Percentiles rank a stretch among this genome's conserved stretches.
phyloP scores from a whole-genome alignment of 2,329 filamentous ascomycete genomes.

The Chaetomiaceae sp. region DNA sequence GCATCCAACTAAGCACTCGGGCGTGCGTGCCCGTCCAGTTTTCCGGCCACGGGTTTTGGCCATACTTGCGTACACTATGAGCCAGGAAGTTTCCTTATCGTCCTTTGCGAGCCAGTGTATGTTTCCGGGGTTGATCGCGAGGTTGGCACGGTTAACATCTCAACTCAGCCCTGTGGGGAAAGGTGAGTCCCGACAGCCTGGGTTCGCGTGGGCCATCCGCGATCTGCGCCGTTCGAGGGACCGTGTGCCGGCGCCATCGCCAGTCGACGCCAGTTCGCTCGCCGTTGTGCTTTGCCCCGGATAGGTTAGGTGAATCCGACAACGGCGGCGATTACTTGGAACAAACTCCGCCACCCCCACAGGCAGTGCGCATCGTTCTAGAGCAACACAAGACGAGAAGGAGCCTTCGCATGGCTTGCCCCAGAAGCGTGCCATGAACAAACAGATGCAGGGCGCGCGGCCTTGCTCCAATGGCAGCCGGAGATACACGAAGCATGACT shows the following conservation, averaged over 20 bases:
- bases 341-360: slow-evolving; percentile 18
- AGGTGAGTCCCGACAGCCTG: slow-evolving; percentile 1
- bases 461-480: too few relatives aligned
- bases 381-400: too few relatives aligned
- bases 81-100: too few relatives aligned
- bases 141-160: not conserved
- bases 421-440: too few relatives aligned
- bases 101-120: too few relatives aligned
- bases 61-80: too few relatives aligned
- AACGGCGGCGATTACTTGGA: not conserved
- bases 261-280: not conserved
- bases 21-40: too few relatives aligned
- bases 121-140: too few relatives aligned
- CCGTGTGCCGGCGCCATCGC: not conserved
- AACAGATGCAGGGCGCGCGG: too few relatives aligned
- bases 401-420: not conserved
- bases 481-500: too few relatives aligned
- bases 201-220: slow-evolving; percentile 1
- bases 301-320: not conserved
- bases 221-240: not conserved
- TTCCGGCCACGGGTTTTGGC: too few relatives aligned
- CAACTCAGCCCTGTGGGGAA: slow-evolving; percentile 2
- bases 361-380: not conserved
- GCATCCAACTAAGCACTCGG: too few relatives aligned
- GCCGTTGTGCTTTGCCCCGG: slow-evolving; percentile 1